Evolutionary conservation across 2,329 filamentous ascomycete species (phyloP), one percentile per base, ranked within the genome.

Genomic region (Pyrenophora tritici-repentis): DNA sequence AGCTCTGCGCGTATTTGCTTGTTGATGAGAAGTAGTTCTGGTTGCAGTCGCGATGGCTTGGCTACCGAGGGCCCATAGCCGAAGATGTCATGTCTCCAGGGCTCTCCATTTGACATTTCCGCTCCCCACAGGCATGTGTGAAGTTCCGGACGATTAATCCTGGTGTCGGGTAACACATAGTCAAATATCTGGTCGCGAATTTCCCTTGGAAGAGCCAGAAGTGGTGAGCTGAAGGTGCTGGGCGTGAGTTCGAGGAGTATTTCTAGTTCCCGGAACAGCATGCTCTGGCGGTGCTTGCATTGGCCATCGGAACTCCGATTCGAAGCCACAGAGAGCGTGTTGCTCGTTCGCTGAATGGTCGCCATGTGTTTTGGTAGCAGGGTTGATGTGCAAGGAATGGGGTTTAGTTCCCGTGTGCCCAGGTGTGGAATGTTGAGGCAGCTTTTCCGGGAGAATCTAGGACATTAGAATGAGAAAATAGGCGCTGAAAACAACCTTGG

Each of bases 81-180:
- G 24, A 68, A 70, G 36, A 66, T 64, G 42, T 67, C 63, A 53
- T 70, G 69, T 33, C 66, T 52, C 70, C 70, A 73, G 10, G 69
- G 67, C 17, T 73, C 68, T 9, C 55, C 51, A 18, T 62, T 58
- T 20, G 64, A 55, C 68, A 72, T 71, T 36, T 71, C 67, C 2
- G 68, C 67, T 22, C 63, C 61, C 70, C 70, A 72, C 1, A 72
- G 54, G 47, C 67, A 70, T 3, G 69, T 72, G 45, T 72, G 70
- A 6, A 73, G 56, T 38, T 70, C 68, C 9, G 69, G 64, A 12
- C 65, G 62, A 16, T 26, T 35, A 3, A 46, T 47, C 10, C 37
- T 40, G 3, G 37, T 45, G 1, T 61, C 50, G 1, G 69, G 70
- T 6, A 73, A 39, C 1, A 70, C 59, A 49, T 68, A 58, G 32